Conservation (phyloP, 768 basidiomycete species). For the Mycena rebaudengoi region DNA sequence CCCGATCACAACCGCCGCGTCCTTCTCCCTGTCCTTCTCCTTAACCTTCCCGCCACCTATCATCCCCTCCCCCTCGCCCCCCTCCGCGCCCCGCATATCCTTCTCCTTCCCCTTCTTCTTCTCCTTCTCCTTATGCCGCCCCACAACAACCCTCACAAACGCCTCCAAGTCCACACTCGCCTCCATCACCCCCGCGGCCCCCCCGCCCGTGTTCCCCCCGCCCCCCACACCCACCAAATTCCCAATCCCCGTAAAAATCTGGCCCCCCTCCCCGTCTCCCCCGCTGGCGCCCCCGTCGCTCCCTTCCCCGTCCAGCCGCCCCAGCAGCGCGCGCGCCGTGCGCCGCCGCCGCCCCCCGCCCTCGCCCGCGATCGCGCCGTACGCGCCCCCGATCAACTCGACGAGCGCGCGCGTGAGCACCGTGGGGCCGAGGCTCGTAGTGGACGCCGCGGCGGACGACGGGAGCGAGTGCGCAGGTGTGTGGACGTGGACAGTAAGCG, state of each 20-base stretch:
- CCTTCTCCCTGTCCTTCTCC: conserved; percentile 36
- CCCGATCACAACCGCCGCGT: conserved; percentile 31
- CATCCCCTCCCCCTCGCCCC: conserved; percentile 36
- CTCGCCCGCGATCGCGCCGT: conserved; percentile 54
- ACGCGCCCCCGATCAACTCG: conserved; percentile 54
- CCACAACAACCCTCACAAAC: conserved; percentile 53
- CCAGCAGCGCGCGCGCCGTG: conserved; percentile 58
- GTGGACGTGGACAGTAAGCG: conserved; percentile 26
- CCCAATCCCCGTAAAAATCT: conserved; percentile 53
- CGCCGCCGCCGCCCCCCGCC: conserved; percentile 69
- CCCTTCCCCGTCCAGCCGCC: conserved; percentile 35
- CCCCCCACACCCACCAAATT: conserved; percentile 50
- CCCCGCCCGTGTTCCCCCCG: conserved; percentile 42
- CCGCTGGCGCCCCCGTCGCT: conserved; percentile 32
- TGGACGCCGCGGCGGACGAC: conserved; percentile 24
- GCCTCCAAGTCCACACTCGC: conserved; percentile 59
- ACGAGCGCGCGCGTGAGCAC: conserved; percentile 55
- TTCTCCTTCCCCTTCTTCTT: conserved; percentile 28
- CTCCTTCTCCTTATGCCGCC: conserved; percentile 28
- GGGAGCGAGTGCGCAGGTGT: conserved; percentile 11
- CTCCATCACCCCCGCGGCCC: conserved; percentile 51
- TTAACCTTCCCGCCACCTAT: conserved; percentile 27
- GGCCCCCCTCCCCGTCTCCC: conserved; percentile 33
- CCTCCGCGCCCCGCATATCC: conserved; percentile 32
- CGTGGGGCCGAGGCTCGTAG: conserved; percentile 23